A percentile compares a stretch with the other conserved stretches of the same genome.
phyloP scores from a whole-genome alignment of 441 rosid genomes.

The Iberis amara region DNA sequence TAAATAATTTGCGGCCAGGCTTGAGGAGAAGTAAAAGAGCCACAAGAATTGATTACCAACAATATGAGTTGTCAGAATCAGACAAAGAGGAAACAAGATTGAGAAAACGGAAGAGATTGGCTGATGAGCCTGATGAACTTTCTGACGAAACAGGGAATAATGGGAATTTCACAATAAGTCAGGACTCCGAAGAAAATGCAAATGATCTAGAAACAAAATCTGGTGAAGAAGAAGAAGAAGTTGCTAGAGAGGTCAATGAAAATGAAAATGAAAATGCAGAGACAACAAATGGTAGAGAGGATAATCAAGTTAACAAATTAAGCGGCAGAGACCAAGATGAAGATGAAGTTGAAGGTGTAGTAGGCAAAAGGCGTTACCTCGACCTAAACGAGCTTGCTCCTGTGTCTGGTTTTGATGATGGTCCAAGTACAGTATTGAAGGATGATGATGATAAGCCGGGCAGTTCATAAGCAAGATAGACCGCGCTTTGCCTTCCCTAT shows the following conservation, averaged over 20 bases:
- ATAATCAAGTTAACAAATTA: slow-evolving; percentile 39
- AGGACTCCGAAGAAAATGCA: slow-evolving; percentile 50
- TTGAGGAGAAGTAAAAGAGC: slow-evolving; percentile 87
- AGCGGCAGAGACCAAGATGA: slow-evolving; percentile 49
- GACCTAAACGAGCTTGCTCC: slow-evolving; percentile 88
- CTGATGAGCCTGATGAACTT: slow-evolving; percentile 33
- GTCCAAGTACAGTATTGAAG: slow-evolving; percentile 64
- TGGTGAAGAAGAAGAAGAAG: slow-evolving; percentile 39
- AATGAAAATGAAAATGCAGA: slow-evolving; percentile 24
- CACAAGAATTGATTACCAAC: slow-evolving; percentile 61
- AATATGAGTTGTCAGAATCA: slow-evolving; percentile 71
- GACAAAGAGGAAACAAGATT: slow-evolving; percentile 54
- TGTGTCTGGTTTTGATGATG: slow-evolving; percentile 83
- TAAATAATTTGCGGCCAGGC: slow-evolving; percentile 61
- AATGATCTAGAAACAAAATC: slow-evolving; percentile 48
- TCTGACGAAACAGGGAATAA: slow-evolving; percentile 55
- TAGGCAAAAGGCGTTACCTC: slow-evolving; percentile 53
- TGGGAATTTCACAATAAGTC: slow-evolving; percentile 49
- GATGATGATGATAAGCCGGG: slow-evolving; percentile 49
- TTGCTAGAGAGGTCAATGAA: slow-evolving; percentile 35
- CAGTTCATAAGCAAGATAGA: slow-evolving; percentile 40
- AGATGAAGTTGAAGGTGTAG: slow-evolving; percentile 51
- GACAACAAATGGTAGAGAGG: slow-evolving; percentile 37
- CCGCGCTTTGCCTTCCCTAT: slow-evolving; percentile 29
- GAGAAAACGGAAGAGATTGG: slow-evolving; percentile 45